Evolutionary conservation across 176 grass and related monocot species (phyloP).

Genomic region (Triticum monococcum): DNA sequence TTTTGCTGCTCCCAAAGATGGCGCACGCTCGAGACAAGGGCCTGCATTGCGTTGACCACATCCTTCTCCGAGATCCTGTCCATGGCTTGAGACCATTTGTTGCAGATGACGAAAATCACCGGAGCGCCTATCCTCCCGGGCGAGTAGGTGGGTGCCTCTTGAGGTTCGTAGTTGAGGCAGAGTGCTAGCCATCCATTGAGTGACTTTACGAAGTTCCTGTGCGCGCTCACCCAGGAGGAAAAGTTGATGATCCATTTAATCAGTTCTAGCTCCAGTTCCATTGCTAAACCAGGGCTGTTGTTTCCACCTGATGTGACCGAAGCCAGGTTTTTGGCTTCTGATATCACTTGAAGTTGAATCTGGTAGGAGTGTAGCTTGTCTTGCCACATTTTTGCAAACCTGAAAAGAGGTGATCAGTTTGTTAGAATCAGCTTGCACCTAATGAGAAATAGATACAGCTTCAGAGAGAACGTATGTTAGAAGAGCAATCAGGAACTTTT

Average conservation of each 20-base stretch:
- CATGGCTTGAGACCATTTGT: constrained; percentile 83
- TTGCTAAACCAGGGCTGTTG: constrained; percentile 17
- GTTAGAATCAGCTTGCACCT: background rate
- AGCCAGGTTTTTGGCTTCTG: constrained; percentile 55
- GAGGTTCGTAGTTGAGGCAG: constrained; percentile 57
- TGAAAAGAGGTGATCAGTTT: constrained; percentile 33
- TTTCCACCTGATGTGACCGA: constrained; percentile 38
- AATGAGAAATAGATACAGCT: background rate
- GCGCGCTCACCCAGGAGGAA: constrained; percentile 69
- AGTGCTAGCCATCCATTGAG: constrained; percentile 84
- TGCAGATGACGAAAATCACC: constrained; percentile 70
- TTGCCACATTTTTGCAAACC: constrained; percentile 84
- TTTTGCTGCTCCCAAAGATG: constrained; percentile 59
- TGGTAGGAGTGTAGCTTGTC: constrained; percentile 69
- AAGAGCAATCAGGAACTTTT: background rate
- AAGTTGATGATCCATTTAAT: constrained; percentile 90
- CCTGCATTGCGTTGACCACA: constrained; percentile 63
- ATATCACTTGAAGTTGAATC: constrained; percentile 58
- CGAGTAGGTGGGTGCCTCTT: constrained; percentile 56
- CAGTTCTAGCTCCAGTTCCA: constrained; percentile 80
- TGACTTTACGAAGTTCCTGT: constrained; percentile 73
- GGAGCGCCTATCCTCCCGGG: constrained; percentile 71
- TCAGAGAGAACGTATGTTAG: background rate
- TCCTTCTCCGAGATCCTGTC: constrained; percentile 67
- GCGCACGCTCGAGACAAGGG: constrained; percentile 50